Conservation (phyloP, 1,284 basidiomycete species). For the Boletellus deceptivus region DNA sequence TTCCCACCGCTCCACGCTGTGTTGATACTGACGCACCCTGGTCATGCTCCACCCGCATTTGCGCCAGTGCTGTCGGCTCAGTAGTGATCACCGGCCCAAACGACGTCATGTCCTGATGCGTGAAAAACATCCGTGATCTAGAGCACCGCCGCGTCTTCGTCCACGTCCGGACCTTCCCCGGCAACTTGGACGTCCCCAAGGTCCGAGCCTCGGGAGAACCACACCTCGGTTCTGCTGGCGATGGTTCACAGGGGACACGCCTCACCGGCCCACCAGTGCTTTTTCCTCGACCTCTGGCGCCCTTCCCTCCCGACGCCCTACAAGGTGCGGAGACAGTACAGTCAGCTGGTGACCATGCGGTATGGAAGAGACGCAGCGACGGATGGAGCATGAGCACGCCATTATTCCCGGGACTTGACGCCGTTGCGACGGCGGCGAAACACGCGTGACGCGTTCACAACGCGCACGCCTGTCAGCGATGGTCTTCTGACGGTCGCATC, state of each 20-base stretch:
- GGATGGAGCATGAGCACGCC: conserved; percentile 38
- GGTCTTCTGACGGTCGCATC: conserved; percentile 38
- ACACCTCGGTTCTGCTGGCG: neutral
- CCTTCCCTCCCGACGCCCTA: too few species aligned
- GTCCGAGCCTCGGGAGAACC: neutral
- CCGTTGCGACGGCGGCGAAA: conserved; percentile 40
- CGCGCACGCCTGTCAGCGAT: neutral
- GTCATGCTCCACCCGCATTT: conserved; percentile 47
- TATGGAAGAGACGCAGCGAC: conserved; percentile 38
- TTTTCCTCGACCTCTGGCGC: conserved; percentile 34
- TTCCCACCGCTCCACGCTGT: too few species aligned
- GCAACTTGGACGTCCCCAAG: conserved; percentile 9
- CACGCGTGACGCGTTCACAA: conserved; percentile 7
- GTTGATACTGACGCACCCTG: too few species aligned
- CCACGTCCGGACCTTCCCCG: too few species aligned
- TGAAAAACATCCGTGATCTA: too few species aligned
- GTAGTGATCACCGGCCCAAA: too few species aligned
- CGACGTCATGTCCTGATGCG: conserved; percentile 37
- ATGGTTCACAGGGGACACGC: conserved; percentile 59
- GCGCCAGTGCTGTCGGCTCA: too few species aligned
- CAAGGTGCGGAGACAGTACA: too few species aligned
- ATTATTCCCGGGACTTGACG: conserved; percentile 25
- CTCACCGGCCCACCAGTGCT: conserved; percentile 65
- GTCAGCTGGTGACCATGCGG: too few species aligned
- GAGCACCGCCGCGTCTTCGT: too few species aligned